These are phyloP conservation scores for Penicillium sp. DNA, from an alignment of 2,329 filamentous ascomycete species.

Conservation along the genomic window DNA sequence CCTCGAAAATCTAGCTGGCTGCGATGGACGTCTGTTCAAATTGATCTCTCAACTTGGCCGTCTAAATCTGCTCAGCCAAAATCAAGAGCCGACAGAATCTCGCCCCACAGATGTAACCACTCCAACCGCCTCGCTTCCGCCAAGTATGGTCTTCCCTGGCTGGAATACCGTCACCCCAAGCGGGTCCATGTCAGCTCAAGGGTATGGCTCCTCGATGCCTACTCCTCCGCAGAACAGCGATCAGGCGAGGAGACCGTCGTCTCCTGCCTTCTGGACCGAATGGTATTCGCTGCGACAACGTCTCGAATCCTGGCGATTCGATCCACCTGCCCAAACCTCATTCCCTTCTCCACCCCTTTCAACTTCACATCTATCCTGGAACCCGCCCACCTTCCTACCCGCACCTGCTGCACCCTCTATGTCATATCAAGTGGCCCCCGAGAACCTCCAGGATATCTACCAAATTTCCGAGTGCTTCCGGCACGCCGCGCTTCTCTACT, in stretches of 20 bases:
- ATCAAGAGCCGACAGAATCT: constrained; percentile 44
- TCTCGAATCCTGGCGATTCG: constrained; percentile 80
- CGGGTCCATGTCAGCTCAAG: constrained; percentile 39
- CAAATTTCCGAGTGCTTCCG: constrained; percentile 90
- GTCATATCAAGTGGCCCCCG: constrained; percentile 48
- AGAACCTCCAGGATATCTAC: constrained; percentile 71
- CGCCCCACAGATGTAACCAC: constrained; percentile 27
- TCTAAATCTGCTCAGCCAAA: constrained; percentile 80
- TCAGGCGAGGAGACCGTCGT: constrained; percentile 23
- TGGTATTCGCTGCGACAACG: constrained; percentile 78
- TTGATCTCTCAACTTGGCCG: constrained; percentile 80
- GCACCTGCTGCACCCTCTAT: constrained; percentile 29
- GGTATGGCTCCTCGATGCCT: constrained; percentile 37
- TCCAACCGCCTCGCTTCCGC: constrained; percentile 36
- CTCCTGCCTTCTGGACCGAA: constrained; percentile 72
- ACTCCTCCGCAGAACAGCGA: constrained; percentile 25
- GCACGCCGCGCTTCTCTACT: constrained; percentile 85
- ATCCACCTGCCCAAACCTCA: constrained; percentile 37
- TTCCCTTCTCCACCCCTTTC: constrained; percentile 26
- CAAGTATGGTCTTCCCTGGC: constrained; percentile 35
- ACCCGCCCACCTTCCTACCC: constrained; percentile 32
- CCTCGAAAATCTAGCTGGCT: constrained; percentile 83
- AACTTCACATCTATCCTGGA: constrained; percentile 18
- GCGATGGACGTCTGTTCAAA: constrained; percentile 83
- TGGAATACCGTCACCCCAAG: constrained; percentile 21